Evolutionary conservation across 306 rosid genomes (phyloP), one percentile per base, ranked within the genome.

Genomic region (Malus fusca): DNA sequence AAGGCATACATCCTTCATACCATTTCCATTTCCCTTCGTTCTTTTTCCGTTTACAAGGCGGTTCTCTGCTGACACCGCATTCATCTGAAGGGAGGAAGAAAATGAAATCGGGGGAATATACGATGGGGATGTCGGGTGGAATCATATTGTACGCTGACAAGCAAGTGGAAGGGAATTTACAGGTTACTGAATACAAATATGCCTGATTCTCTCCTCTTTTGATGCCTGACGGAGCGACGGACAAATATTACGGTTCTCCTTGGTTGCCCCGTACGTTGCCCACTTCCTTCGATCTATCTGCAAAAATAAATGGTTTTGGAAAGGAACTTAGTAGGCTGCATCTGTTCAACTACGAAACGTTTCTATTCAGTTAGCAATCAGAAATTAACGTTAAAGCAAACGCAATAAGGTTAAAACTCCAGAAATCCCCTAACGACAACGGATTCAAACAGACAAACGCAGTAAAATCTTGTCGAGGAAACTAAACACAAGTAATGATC

Each of bases 201-300:
- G 28, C 65, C 33, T 5, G 52, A 59, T 62, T 4, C 37, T 60
- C 56, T 23, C 75, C n/a, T 37, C 75, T n/a, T n/a, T 59, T 31
- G 43, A 73, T 22, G 43, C 64, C 75, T 31, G 21, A 64, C 33
- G 56, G 30, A 23, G 69, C 5, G 33, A n/a, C 13, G 1, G 43
- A 48, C 66, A 51, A 40, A 40, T 68, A 0, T 55, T 58, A 14
- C 46, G 23, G 12, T 33, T 30, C 58, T 74, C 60, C 30, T 78
- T 25, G 60, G 30, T 53, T 25, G 43, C 62, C 26, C 60, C 30
- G 21, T 5, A 18, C 11, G 26, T 35, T 2, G 42, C 58, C 53
- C 77, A 25, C 65, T 65, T 78, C 73, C 31, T 15, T 42, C 65
- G 4, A 48, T 25, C 53, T 28, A 69, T 66, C 82, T 82, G 80